Conservation (phyloP, 202 grass and related monocot genomes). For the Dendrocalamus latiflorus region DNA sequence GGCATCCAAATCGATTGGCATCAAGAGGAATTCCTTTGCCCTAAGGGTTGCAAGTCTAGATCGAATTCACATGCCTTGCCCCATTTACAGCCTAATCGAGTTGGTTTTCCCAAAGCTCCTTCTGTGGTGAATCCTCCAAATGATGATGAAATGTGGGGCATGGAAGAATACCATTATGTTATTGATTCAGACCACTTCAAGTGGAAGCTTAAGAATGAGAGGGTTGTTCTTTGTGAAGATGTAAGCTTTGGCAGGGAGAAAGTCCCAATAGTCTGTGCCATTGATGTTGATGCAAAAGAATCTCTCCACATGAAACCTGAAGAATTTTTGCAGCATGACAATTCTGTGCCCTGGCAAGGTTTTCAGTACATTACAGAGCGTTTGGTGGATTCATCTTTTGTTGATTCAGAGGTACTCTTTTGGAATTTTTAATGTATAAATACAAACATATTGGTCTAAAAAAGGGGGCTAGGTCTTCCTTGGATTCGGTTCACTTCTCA, state of each 20-base stretch:
- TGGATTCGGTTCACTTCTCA: not conserved
- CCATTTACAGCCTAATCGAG: constrained; percentile 37
- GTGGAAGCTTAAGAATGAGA: no score
- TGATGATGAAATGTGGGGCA: constrained; percentile 40
- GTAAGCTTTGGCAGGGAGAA: no score
- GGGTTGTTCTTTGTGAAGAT: no score
- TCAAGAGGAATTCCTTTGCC: constrained; percentile 76
- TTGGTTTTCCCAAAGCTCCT: constrained; percentile 21
- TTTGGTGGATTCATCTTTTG: constrained; percentile 63
- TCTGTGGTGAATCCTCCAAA: constrained; percentile 37
- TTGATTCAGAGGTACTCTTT: constrained; percentile 58
- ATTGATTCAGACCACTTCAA: no score
- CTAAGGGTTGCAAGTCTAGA: constrained; percentile 66
- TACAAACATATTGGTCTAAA: not conserved
- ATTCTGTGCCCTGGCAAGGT: constrained; percentile 70
- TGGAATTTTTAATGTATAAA: constrained; percentile 1
- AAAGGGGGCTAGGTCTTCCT: not conserved
- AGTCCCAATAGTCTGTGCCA: constrained; percentile 62
- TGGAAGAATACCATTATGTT: no score
- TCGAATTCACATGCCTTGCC: constrained; percentile 37
- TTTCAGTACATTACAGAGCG: constrained; percentile 69
- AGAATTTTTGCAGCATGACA: constrained; percentile 23
- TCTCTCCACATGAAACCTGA: constrained; percentile 38
- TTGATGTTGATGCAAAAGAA: constrained; percentile 66
- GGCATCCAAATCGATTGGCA: constrained; percentile 86